A percentile compares a stretch with the other conserved stretches of the same genome.
Evolutionary conservation across 192 early-diverging fungal species (phyloP).

Genomic region (Coemansia sp.): DNA sequence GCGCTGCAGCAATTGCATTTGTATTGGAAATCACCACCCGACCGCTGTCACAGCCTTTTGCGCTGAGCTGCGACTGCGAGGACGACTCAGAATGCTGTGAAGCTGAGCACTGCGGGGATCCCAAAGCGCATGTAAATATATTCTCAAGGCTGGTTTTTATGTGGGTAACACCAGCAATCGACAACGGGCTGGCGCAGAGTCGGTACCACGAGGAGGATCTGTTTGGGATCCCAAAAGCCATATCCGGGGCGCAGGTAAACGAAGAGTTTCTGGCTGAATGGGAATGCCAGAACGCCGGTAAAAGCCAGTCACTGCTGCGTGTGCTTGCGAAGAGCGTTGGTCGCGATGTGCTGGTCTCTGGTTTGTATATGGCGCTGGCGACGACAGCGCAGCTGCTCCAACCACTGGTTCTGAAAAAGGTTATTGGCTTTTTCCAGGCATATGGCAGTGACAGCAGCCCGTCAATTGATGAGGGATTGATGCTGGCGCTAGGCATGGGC

Average conservation of each 20-base stretch:
- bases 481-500: slow-evolving; percentile 20
- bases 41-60: not conserved
- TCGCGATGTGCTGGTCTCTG: slow-evolving; percentile 8
- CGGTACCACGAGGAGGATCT: slow-evolving; percentile 26
- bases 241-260: slow-evolving; percentile 5
- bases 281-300: slow-evolving; percentile 14
- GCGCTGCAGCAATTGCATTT: slow-evolving; percentile 10
- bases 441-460: slow-evolving; percentile 1
- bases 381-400: slow-evolving; percentile 20
- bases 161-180: slow-evolving; percentile 86
- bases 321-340: slow-evolving; percentile 2
- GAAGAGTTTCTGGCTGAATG: slow-evolving; percentile 16
- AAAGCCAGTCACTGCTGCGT: not conserved
- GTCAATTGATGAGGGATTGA: slow-evolving; percentile 10
- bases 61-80: not conserved
- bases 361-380: slow-evolving; percentile 8
- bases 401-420: slow-evolving; percentile 13
- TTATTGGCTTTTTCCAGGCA: slow-evolving; percentile 14
- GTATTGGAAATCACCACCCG: slow-evolving; percentile 13
- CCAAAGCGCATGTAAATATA: slow-evolving; percentile 4
- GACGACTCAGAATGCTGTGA: not conserved
- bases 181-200: slow-evolving; percentile 65
- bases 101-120: not conserved
- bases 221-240: slow-evolving; percentile 3
- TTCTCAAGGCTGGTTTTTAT: slow-evolving; percentile 58